Evolutionary conservation across 2,329 filamentous ascomycete species (phyloP), one percentile per base, ranked within the genome.

Genomic region (Paraphaeosphaeria minitans): DNA sequence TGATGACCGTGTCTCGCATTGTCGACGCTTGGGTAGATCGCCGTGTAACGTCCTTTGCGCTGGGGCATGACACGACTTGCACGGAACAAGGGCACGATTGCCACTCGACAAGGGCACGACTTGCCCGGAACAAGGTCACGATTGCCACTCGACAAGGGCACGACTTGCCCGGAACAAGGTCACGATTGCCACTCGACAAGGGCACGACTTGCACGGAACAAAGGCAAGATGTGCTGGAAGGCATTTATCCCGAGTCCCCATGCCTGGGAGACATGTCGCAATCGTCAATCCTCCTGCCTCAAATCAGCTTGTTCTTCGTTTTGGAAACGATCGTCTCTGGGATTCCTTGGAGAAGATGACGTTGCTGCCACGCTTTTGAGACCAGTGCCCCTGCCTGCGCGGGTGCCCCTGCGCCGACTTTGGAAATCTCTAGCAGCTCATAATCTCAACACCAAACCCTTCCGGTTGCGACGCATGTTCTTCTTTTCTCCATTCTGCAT

Each of bases 181-280:
- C 35, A 39, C 6, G 27, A 39, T 52, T n/a, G n/a, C n/a, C n/a
- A n/a, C n/a, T n/a, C n/a, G n/a, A n/a, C n/a, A n/a, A n/a, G n/a
- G n/a, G n/a, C n/a, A n/a, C n/a, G n/a, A n/a, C 24, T 27, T 27
- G 24, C 24, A 27, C 24, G 24, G 24, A 27, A 6, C 51, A 41
- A 58, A 37, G 16, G 53, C 35, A 39, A 9, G 27, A 39, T 52
- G 46, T 35, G 56, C 58, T 63, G 58, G 54, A 59, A 54, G 62
- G 48, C 58, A 60, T 56, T 53, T 45, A 55, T 58, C 54, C 65
- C 64, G 61, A 55, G 13, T 52, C 21, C 54, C 62, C 58, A n/a
- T 54, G 60, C 43, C 39, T 50, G 24, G 37, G 53, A 55, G 49
- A 50, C 39, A 62, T 68, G 65, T 69, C 63, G 66, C 66, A 64